These are phyloP conservation scores for Paramecium octaurelia DNA, from an alignment of 73 alveolate genomes.

Conservation along the genomic window DNA sequence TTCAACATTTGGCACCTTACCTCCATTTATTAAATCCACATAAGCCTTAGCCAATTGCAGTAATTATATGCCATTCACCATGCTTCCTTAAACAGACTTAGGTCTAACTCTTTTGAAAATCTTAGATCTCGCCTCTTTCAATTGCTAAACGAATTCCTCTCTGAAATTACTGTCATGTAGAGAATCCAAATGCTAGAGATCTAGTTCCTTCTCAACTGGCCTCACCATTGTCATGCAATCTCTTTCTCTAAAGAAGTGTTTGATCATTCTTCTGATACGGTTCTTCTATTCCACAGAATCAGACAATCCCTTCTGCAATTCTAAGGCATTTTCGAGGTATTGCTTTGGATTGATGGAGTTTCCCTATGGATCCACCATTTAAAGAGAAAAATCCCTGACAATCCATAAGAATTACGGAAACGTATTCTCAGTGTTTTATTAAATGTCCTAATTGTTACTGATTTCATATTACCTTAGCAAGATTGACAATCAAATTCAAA, in stretches of 20 bases:
- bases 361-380: slow-evolving; percentile 84
- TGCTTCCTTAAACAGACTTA: slow-evolving; percentile 86
- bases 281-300: slow-evolving; percentile 90
- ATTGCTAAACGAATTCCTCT: slow-evolving; percentile 83
- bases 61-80: slow-evolving; percentile 88
- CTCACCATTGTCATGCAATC: slow-evolving; percentile 95
- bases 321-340: slow-evolving; percentile 95
- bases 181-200: slow-evolving; percentile 75
- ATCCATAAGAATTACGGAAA: slow-evolving; percentile 97
- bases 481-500: slow-evolving; percentile 68
- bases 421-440: slow-evolving; percentile 84
- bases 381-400: slow-evolving; percentile 94
- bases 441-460: slow-evolving; percentile 71
- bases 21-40: slow-evolving; percentile 90
- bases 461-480: slow-evolving; percentile 76
- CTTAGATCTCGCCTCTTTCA: slow-evolving; percentile 78
- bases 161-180: slow-evolving; percentile 84
- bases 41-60: slow-evolving; percentile 88
- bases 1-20: slow-evolving; percentile 95
- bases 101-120: slow-evolving; percentile 90
- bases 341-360: slow-evolving; percentile 88
- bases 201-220: slow-evolving; percentile 94
- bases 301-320: slow-evolving; percentile 79
- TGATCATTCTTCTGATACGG: slow-evolving; percentile 89
- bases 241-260: slow-evolving; percentile 93